phyloP scores from a whole-genome alignment of 176 grass and related monocot genomes.

The Dactylis glomerata region DNA sequence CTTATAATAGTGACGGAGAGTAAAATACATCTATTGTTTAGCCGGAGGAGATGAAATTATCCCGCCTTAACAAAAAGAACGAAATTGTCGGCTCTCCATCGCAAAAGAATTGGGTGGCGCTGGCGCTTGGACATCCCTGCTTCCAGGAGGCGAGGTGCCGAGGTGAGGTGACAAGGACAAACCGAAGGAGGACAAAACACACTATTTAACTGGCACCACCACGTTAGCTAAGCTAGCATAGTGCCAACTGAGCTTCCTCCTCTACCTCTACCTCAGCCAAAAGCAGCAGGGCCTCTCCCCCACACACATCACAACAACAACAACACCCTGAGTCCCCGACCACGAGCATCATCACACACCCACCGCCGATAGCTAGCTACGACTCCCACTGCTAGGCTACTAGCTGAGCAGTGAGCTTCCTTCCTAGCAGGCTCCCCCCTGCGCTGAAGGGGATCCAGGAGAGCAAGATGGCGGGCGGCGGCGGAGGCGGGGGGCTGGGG shows the following conservation, averaged over 20 bases:
- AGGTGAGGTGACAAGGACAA: neutral
- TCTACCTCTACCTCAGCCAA: neutral
- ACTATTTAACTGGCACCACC: neutral
- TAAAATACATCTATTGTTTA: no score
- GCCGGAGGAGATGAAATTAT: no score
- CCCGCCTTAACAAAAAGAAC: neutral
- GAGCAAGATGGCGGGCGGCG: conserved; percentile 7
- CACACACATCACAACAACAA: neutral
- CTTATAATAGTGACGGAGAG: no score
- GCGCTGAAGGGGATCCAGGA: neutral
- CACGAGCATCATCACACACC: neutral
- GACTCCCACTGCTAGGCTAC: neutral
- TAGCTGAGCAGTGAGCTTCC: neutral
- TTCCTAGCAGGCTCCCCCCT: no score
- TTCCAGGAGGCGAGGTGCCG: neutral
- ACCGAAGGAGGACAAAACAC: neutral
- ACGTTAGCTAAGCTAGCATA: neutral
- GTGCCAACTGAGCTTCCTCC: neutral
- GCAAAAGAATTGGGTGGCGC: neutral
- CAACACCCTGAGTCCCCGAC: neutral
- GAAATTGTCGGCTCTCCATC: neutral
- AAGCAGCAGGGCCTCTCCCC: neutral
- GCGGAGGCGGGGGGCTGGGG: conserved; percentile 5
- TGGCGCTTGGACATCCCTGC: neutral
- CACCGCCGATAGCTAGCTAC: neutral